Conservation (phyloP, 2,329 filamentous ascomycete species). For the Thyridium curvatum region DNA sequence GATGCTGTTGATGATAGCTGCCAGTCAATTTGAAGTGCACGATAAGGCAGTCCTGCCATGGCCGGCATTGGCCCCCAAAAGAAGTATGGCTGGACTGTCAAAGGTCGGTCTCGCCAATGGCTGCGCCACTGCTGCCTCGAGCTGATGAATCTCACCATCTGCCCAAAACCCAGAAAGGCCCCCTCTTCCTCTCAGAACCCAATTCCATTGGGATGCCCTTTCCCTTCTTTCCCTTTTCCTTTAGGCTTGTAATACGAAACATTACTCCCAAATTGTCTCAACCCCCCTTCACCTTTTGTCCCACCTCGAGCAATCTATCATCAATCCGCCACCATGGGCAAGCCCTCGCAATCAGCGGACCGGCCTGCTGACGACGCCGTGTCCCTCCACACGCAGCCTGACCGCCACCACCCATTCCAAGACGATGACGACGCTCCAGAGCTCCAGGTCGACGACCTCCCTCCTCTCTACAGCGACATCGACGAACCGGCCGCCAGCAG, state of each 20-base stretch:
- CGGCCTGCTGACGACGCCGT: constrained; percentile 15
- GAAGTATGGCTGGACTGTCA: no score
- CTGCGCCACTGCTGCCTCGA: constrained; percentile 11
- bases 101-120: not conserved
- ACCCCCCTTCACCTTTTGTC: no score
- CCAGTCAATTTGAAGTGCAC: no score
- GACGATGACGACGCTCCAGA: constrained; percentile 30
- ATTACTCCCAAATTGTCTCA: not conserved
- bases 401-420: constrained; percentile 7
- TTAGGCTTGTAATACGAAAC: no score
- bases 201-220: no score
- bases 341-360: constrained; percentile 8
- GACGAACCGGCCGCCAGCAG: constrained; percentile 8
- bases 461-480: constrained; percentile 38
- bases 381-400: constrained; percentile 18
- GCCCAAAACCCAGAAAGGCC: no score
- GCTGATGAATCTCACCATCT: not conserved
- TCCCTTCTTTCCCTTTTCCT: not conserved
- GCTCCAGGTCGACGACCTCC: constrained; percentile 30
- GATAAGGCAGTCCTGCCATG: no score
- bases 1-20: no score
- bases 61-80: no score
- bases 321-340: constrained; percentile 14
- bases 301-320: no score
- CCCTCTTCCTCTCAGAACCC: no score